phyloP scores from a whole-genome alignment of 1,284 basidiomycete genomes.

The Microstroma glucosiphilum region DNA sequence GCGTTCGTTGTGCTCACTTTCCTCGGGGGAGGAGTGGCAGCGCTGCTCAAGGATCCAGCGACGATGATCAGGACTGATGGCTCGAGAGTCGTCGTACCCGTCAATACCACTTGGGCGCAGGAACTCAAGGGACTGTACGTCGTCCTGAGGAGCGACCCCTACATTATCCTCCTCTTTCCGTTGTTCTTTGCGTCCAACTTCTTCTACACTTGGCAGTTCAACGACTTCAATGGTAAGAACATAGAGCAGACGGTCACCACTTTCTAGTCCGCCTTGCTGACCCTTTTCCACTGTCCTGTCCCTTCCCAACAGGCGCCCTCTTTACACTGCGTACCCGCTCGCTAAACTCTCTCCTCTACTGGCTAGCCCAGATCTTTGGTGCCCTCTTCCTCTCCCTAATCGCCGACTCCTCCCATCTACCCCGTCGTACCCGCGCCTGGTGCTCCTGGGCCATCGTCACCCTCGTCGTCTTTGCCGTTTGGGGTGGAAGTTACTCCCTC shows the following conservation, averaged over 20 bases:
- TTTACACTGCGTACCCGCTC: constrained; percentile 48
- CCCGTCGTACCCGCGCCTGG: constrained; percentile 31
- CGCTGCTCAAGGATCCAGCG: constrained; percentile 29
- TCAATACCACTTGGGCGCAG: constrained; percentile 28
- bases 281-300: not conserved
- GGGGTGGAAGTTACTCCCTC: constrained; percentile 38
- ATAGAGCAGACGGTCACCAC: too few species aligned
- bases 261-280: not conserved
- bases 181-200: constrained; percentile 39
- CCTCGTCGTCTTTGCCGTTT: constrained; percentile 35
- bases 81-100: constrained; percentile 28
- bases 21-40: constrained; percentile 24
- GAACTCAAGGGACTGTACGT: constrained; percentile 32
- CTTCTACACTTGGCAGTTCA: constrained; percentile 46
- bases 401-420: constrained; percentile 28
- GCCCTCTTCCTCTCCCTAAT: constrained; percentile 31
- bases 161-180: constrained; percentile 37
- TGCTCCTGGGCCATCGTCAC: constrained; percentile 37
- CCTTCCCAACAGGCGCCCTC: constrained; percentile 11
- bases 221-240: constrained; percentile 24
- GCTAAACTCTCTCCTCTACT: constrained; percentile 52
- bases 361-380: constrained; percentile 50
- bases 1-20: constrained; percentile 36
- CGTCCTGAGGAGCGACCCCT: constrained; percentile 31
- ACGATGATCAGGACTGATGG: constrained; percentile 35